Conservation (phyloP, 768 basidiomycete species). For the Chlorophyllum brunneum region DNA sequence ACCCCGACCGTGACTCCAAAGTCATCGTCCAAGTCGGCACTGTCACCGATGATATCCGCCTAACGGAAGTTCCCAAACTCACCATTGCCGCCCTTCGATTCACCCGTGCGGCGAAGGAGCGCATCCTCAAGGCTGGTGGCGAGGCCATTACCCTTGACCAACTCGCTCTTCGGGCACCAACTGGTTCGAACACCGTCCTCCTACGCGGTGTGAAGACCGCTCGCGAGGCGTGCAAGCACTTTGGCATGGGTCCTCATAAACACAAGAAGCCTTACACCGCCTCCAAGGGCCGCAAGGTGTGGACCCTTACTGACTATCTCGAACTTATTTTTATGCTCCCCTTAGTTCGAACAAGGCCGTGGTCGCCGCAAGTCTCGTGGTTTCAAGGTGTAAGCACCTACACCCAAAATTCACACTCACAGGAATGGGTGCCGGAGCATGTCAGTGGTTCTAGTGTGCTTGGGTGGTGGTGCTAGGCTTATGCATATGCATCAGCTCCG, state of each 20-base stretch:
- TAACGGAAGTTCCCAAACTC: constrained; percentile 82
- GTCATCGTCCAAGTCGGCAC: constrained; percentile 88
- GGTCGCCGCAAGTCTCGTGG: constrained; percentile 98
- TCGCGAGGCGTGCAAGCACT: constrained; percentile 96
- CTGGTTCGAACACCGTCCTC: constrained; percentile 91
- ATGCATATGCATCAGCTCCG: constrained; percentile 31
- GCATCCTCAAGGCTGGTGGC: constrained; percentile 93
- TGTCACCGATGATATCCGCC: constrained; percentile 93
- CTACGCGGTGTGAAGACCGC: constrained; percentile 90
- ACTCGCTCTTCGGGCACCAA: constrained; percentile 91
- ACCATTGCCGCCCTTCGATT: constrained; percentile 93
- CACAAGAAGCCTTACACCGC: constrained; percentile 96
- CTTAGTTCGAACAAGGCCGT: constrained; percentile 92
- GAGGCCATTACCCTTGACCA: constrained; percentile 95
- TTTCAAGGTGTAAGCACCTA: constrained; percentile 80
- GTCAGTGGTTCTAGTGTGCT: constrained; percentile 22
- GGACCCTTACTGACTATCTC: background rate
- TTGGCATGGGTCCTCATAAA: constrained; percentile 97
- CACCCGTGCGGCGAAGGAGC: constrained; percentile 88
- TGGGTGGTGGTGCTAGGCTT: constrained; percentile 25
- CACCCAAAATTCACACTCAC: constrained; percentile 24
- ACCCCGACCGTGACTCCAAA: constrained; percentile 69
- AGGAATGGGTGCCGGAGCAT: constrained; percentile 18
- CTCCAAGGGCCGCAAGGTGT: constrained; percentile 94
- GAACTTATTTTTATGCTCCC: constrained; percentile 2